Percentiles rank a stretch among this genome's conserved stretches.
Conservation (phyloP, 1,284 basidiomycete species). For the Puccinia polysora region DNA sequence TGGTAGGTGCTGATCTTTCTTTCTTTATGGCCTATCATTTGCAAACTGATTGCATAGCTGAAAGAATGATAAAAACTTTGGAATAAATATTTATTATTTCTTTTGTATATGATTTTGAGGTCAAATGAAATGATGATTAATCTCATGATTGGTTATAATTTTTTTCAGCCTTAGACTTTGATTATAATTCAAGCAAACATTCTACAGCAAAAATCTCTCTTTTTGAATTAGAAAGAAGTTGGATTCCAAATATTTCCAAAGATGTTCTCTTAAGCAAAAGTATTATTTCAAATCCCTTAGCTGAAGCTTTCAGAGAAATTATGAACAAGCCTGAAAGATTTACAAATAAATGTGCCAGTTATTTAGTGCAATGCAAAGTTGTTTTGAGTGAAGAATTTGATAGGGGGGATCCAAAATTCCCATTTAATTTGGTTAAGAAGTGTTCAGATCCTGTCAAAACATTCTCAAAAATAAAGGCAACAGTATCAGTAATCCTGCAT, state of each 20-base stretch:
- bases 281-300: neutral
- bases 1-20: slow-evolving; percentile 7
- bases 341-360: neutral
- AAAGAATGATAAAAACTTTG: slow-evolving; percentile 21
- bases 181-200: slow-evolving; percentile 14
- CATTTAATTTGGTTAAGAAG: too few species aligned
- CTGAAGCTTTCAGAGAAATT: neutral
- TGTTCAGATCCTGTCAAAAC: too few species aligned
- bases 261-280: neutral
- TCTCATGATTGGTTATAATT: slow-evolving; percentile 14
- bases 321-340: neutral
- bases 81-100: slow-evolving; percentile 15
- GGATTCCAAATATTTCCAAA: slow-evolving; percentile 2
- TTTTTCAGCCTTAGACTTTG: slow-evolving; percentile 17
- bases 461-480: too few species aligned
- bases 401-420: too few species aligned
- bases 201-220: neutral
- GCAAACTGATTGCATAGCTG: slow-evolving; percentile 9
- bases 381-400: too few species aligned
- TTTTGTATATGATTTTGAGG: slow-evolving; percentile 2
- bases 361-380: neutral
- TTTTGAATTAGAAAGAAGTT: slow-evolving; percentile 7
- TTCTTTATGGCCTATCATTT: slow-evolving; percentile 20
- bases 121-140: neutral
- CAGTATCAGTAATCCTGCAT: too few species aligned